Evolutionary conservation across 1,284 basidiomycete genomes (phyloP), one percentile per base, ranked within the genome.

Genomic region (Malassezia psittaci): DNA sequence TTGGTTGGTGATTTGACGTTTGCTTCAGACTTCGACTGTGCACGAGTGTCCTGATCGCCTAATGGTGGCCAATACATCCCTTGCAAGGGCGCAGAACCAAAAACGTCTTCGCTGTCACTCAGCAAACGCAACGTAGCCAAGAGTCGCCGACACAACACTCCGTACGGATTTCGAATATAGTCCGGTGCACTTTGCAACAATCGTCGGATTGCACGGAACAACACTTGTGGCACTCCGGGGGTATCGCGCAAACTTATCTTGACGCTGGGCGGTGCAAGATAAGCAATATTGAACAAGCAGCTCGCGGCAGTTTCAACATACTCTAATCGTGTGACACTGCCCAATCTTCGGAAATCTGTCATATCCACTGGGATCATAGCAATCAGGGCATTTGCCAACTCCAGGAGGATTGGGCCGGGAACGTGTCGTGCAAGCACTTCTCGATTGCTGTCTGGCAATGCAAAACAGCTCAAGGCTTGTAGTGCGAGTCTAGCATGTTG

Each of bases 51-150:
- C n/a, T 18, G 15, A 24, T 12, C 44, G n/a, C 51, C 54, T n/a
- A 40, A 33, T 33, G 46, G 21, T 5, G 55, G 55, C 50, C 39
- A 57, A 46, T 57, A 48, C 55, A 72, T 65, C 12, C 67, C 67
- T 10, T 69, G 54, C 39, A 69, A 51, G 8, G 66, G 57, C 5
- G 81, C 79, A 3, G 80, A 81, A 68, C 86, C 85, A 66, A 87
- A 85, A 48, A 82, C 79, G 68, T 89, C 86, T 61, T 81, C 81
- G 4, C 80, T 82, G 57, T 87, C 87, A 70, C 90, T 88, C 52
- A 96, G 78, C 44, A 90, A 77, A 67, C 87, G 87, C 77, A 94
- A 79, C 0, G 85, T 83, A 76, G 94, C 89, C 43, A 89, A 80
- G 32, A 87, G 82, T 59, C 91, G 80, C 40, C 87, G 81, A 47